Evolutionary conservation across 2,329 filamentous ascomycete genomes (phyloP).

Genomic region (Pseudocercospora vitis): DNA sequence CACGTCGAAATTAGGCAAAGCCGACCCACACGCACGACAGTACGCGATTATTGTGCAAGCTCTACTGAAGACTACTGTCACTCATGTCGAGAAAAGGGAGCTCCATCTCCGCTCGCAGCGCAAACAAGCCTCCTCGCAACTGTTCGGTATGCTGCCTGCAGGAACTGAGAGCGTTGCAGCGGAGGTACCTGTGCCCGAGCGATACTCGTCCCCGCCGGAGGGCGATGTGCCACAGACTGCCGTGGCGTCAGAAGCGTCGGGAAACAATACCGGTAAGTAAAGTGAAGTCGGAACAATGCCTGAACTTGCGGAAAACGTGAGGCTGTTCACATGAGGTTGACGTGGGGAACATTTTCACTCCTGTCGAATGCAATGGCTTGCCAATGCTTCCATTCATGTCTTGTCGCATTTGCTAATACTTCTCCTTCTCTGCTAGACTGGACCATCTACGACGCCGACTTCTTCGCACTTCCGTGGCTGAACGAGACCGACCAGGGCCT

Average conservation of each 20-base stretch:
- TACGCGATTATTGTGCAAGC: slow-evolving; percentile 32
- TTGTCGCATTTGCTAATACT: no score
- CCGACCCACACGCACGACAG: slow-evolving; percentile 35
- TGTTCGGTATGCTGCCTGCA: slow-evolving; percentile 30
- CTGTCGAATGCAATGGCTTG: no score
- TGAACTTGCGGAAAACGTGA: no score
- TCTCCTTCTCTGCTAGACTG: no score
- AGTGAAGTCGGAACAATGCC: no score
- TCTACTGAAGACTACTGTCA: slow-evolving; percentile 27
- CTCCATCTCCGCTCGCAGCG: slow-evolving; percentile 23
- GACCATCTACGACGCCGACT: slow-evolving; percentile 30
- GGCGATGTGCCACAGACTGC: not conserved
- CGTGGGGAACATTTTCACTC: no score
- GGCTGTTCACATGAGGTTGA: no score
- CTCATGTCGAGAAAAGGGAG: slow-evolving; percentile 28
- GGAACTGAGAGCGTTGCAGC: not conserved
- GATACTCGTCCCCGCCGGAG: not conserved
- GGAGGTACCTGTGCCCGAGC: not conserved
- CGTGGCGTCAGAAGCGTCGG: slow-evolving; percentile 1
- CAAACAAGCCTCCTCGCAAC: slow-evolving; percentile 32
- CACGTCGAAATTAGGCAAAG: slow-evolving; percentile 1
- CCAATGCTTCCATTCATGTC: no score
- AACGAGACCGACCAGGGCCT: slow-evolving; percentile 31
- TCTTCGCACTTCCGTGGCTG: slow-evolving; percentile 32
- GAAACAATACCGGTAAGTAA: no score